Evolutionary conservation across 1,284 basidiomycete species (phyloP).

Genomic region (Heterobasidion parviporum): DNA sequence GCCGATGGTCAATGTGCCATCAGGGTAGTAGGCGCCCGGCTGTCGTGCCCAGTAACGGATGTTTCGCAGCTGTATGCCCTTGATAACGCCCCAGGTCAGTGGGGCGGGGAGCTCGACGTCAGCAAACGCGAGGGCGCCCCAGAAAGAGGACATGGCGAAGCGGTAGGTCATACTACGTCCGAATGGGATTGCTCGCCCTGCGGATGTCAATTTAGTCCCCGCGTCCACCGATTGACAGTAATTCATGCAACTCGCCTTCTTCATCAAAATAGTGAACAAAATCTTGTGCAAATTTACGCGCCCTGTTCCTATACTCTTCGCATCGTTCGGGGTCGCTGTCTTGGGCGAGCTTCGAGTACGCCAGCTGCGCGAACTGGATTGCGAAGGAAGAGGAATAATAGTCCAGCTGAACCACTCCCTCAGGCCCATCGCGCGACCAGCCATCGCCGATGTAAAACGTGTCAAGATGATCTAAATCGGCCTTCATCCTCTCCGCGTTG

Average conservation of each 20-base stretch:
- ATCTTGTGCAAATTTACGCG: conserved; percentile 55
- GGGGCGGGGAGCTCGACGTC: conserved; percentile 62
- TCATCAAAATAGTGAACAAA: conserved; percentile 72
- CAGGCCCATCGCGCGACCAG: conserved; percentile 73
- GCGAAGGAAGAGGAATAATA: conserved; percentile 61
- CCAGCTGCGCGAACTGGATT: conserved; percentile 68
- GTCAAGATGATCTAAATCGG: conserved; percentile 70
- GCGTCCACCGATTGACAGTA: too few relatives aligned
- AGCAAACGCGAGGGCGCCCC: conserved; percentile 67
- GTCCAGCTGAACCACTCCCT: conserved; percentile 71
- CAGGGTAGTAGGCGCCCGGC: conserved; percentile 48
- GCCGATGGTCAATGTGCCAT: conserved; percentile 69
- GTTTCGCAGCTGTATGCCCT: conserved; percentile 68
- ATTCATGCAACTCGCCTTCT: conserved; percentile 35
- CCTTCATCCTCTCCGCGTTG: conserved; percentile 55
- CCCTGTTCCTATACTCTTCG: conserved; percentile 56
- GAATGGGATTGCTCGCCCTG: conserved; percentile 70
- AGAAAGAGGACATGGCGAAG: conserved; percentile 74
- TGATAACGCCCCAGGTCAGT: conserved; percentile 66
- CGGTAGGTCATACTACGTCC: conserved; percentile 73
- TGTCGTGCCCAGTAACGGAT: conserved; percentile 64
- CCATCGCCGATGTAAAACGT: conserved; percentile 73
- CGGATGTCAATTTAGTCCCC: not conserved
- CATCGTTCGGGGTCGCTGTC: conserved; percentile 57
- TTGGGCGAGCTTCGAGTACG: conserved; percentile 61